A percentile compares a stretch with the other conserved stretches of the same genome.
These are phyloP conservation scores for Toxicodendron radicans DNA, from an alignment of 345 rosid species.

Conservation along the genomic window DNA sequence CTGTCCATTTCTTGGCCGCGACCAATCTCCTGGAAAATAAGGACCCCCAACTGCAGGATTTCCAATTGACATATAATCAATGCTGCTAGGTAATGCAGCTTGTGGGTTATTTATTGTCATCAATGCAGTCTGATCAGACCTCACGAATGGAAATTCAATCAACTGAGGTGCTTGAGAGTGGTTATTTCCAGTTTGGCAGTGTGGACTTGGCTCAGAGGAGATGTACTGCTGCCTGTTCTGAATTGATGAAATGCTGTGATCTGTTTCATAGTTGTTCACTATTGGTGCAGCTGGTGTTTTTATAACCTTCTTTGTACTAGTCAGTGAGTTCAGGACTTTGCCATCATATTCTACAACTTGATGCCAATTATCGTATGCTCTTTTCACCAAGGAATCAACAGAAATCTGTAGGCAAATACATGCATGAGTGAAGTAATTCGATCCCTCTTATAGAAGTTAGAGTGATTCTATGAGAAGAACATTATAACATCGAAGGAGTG, in stretches of 20 bases:
- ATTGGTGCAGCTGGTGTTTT: slow-evolving; percentile 30
- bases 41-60: slow-evolving; percentile 38
- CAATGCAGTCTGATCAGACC: slow-evolving; percentile 39
- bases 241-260: slow-evolving; percentile 19
- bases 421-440: slow-evolving; percentile 1
- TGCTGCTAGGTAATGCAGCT: slow-evolving; percentile 39
- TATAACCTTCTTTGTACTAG: slow-evolving; percentile 39
- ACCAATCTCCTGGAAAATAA: slow-evolving; percentile 66
- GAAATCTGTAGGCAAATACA: slow-evolving; percentile 52
- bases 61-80: slow-evolving; percentile 47
- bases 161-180: slow-evolving; percentile 45
- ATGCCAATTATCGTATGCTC: slow-evolving; percentile 91
- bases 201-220: slow-evolving; percentile 39
- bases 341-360: slow-evolving; percentile 80
- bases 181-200: slow-evolving; percentile 34
- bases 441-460: too few species aligned
- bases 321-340: slow-evolving; percentile 58
- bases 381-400: slow-evolving; percentile 81
- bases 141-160: slow-evolving; percentile 59
- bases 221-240: slow-evolving; percentile 37
- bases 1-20: slow-evolving; percentile 44
- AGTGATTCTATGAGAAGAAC: too few species aligned
- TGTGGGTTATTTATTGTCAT: slow-evolving; percentile 41
- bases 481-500: too few species aligned
- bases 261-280: slow-evolving; percentile 27